These are phyloP conservation scores for Crucibulum laeve DNA, from an alignment of 768 basidiomycete genomes.

Conservation along the genomic window DNA sequence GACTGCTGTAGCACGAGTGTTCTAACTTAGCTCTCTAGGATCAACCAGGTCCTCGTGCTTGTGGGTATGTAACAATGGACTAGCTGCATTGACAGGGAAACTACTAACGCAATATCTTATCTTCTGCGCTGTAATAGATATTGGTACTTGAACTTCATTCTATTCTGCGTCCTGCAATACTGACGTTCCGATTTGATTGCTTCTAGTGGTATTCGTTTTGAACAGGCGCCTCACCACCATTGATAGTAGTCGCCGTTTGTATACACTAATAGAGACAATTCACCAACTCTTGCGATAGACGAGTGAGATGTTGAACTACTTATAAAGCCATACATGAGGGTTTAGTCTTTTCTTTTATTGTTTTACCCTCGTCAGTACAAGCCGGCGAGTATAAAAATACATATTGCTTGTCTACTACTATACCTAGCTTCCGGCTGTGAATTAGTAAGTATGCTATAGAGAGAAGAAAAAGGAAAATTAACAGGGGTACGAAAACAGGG, in stretches of 20 bases:
- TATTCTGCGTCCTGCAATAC: conserved; percentile 13
- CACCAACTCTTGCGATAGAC: not conserved
- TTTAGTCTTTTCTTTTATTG: conserved; percentile 12
- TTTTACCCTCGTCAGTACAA: conserved; percentile 15
- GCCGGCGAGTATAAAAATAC: conserved; percentile 47
- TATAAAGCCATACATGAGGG: too few species aligned
- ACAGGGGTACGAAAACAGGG: conserved; percentile 7
- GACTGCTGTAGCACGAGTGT: not conserved
- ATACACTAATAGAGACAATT: too few species aligned
- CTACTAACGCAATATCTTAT: conserved; percentile 9
- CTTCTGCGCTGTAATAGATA: conserved; percentile 28
- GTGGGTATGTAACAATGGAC: conserved; percentile 64
- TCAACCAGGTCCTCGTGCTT: conserved; percentile 80
- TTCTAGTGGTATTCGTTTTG: conserved; percentile 81
- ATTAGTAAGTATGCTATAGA: conserved; percentile 34
- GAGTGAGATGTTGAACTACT: not conserved
- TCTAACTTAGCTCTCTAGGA: conserved; percentile 46
- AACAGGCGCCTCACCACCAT: conserved; percentile 80
- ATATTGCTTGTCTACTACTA: conserved; percentile 47
- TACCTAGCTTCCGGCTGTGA: conserved; percentile 42
- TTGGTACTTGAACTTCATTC: conserved; percentile 33
- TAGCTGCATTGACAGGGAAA: conserved; percentile 1
- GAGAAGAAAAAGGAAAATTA: conserved; percentile 9
- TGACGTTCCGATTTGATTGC: too few species aligned
- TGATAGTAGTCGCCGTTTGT: conserved; percentile 23